A percentile compares a stretch with the other conserved stretches of the same genome.
phyloP scores from a whole-genome alignment of 805 yeast species.

The Lachancea quebecensis region DNA sequence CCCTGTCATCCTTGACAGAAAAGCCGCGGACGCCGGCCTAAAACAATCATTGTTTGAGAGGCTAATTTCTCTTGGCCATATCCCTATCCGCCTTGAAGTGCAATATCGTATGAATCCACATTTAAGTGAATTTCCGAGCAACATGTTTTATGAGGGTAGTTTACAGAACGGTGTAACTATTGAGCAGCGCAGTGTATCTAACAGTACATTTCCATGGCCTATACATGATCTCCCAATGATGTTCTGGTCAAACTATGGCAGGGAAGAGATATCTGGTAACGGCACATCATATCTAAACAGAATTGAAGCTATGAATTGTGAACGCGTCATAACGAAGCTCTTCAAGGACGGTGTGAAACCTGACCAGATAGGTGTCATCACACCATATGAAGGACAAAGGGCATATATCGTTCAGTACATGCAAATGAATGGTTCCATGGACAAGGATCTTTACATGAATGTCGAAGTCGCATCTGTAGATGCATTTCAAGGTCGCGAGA shows the following conservation, averaged over 20 bases:
- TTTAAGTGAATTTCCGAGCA: constrained; percentile 78
- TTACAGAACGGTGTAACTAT: constrained; percentile 87
- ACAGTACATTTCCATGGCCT: constrained; percentile 86
- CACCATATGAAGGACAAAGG: constrained; percentile 93
- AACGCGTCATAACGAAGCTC: constrained; percentile 62
- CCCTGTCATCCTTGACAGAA: constrained; percentile 75
- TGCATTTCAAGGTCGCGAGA: constrained; percentile 98
- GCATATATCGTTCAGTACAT: constrained; percentile 74
- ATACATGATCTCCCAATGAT: constrained; percentile 80
- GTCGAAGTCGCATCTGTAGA: constrained; percentile 94
- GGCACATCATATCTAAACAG: constrained; percentile 82
- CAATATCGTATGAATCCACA: constrained; percentile 95
- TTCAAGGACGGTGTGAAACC: constrained; percentile 75
- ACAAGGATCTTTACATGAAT: constrained; percentile 54
- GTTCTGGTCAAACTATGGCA: constrained; percentile 88
- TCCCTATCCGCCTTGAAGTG: constrained; percentile 79
- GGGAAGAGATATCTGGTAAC: constrained; percentile 76
- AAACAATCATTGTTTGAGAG: constrained; percentile 85
- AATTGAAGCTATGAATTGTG: constrained; percentile 85
- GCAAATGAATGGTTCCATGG: constrained; percentile 63
- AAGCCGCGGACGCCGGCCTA: constrained; percentile 82
- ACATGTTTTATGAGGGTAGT: constrained; percentile 88
- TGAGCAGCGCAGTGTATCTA: constrained; percentile 52
- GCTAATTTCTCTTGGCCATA: constrained; percentile 70
- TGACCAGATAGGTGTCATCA: constrained; percentile 80